These are phyloP conservation scores for Penicillium herquei DNA, from an alignment of 495 filamentous ascomycete genomes.

Conservation along the genomic window DNA sequence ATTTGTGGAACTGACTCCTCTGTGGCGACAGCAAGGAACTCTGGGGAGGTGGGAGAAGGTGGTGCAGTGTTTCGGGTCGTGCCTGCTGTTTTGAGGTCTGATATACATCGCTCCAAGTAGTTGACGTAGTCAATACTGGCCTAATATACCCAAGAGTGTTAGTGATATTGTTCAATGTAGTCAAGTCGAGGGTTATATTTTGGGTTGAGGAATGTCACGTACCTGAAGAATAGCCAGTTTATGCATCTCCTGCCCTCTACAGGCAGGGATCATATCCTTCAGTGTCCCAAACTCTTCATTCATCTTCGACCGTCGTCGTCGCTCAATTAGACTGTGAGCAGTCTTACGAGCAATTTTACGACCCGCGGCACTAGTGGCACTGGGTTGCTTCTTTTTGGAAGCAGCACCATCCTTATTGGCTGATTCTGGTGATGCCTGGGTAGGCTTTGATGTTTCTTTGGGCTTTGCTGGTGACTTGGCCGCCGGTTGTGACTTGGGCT, in stretches of 20 bases:
- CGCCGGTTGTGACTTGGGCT: slow-evolving; percentile 45
- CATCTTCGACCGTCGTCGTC: slow-evolving; percentile 92
- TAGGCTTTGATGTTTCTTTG: slow-evolving; percentile 29
- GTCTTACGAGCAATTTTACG: slow-evolving; percentile 95
- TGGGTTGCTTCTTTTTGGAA: slow-evolving; percentile 66
- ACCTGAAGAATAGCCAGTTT: slow-evolving; percentile 96
- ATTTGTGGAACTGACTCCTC: slow-evolving; percentile 2
- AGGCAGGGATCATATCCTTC: slow-evolving; percentile 95
- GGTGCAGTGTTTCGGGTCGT: slow-evolving; percentile 17
- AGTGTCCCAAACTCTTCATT: slow-evolving; percentile 95
- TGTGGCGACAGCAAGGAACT: slow-evolving; percentile 26
- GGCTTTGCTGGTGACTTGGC: slow-evolving; percentile 26
- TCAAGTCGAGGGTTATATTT: too few species aligned
- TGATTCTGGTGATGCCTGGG: slow-evolving; percentile 20
- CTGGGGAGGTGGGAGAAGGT: slow-evolving; percentile 39
- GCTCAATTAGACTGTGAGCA: slow-evolving; percentile 92
- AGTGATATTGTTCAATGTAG: not conserved
- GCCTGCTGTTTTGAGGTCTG: slow-evolving; percentile 69
- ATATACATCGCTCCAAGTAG: slow-evolving; percentile 88
- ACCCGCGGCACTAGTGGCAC: slow-evolving; percentile 73
- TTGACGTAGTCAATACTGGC: slow-evolving; percentile 95
- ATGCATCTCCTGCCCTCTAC: slow-evolving; percentile 89
- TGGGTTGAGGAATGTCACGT: slow-evolving; percentile 16
- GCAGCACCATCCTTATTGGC: slow-evolving; percentile 26
- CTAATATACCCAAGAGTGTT: slow-evolving; percentile 36